Conservation (phyloP, 768 basidiomycete species). For the Lactifluus echinatus region DNA sequence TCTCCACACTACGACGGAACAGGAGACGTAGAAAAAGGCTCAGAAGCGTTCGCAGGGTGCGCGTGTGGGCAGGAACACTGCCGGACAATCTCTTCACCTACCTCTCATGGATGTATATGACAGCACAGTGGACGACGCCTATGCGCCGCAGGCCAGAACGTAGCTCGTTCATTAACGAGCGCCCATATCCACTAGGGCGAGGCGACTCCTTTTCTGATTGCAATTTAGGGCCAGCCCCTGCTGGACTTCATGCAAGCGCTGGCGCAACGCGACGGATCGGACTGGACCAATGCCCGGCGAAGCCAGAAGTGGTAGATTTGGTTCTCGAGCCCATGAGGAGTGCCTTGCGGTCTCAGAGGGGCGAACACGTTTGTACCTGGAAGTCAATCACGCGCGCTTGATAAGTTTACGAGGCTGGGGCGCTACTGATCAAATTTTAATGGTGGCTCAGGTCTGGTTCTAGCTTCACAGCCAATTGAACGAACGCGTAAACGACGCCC, state of each 20-base stretch:
- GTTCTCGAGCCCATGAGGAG: background rate
- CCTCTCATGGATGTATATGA: background rate
- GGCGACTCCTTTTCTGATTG: background rate
- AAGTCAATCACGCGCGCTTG: background rate
- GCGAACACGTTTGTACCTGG: conserved; percentile 12
- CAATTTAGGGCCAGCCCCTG: background rate
- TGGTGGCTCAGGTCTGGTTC: background rate
- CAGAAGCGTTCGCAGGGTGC: background rate
- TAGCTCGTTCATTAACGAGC: background rate
- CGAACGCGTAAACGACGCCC: too few relatives aligned
- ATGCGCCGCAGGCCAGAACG: background rate
- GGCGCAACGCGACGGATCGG: background rate
- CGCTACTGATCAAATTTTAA: background rate
- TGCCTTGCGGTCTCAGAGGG: conserved; percentile 3
- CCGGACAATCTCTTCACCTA: background rate
- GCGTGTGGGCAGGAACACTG: background rate
- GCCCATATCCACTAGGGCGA: background rate
- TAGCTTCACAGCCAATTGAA: too few relatives aligned
- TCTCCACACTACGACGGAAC: too few relatives aligned
- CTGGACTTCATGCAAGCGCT: background rate
- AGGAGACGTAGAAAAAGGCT: too few relatives aligned
- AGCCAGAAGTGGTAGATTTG: background rate
- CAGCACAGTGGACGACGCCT: background rate
- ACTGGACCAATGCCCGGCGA: conserved; percentile 1
- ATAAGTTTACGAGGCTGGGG: background rate